These are phyloP conservation scores for Pseudocercospora crystallina DNA, from an alignment of 2,329 filamentous ascomycete genomes.

Conservation along the genomic window DNA sequence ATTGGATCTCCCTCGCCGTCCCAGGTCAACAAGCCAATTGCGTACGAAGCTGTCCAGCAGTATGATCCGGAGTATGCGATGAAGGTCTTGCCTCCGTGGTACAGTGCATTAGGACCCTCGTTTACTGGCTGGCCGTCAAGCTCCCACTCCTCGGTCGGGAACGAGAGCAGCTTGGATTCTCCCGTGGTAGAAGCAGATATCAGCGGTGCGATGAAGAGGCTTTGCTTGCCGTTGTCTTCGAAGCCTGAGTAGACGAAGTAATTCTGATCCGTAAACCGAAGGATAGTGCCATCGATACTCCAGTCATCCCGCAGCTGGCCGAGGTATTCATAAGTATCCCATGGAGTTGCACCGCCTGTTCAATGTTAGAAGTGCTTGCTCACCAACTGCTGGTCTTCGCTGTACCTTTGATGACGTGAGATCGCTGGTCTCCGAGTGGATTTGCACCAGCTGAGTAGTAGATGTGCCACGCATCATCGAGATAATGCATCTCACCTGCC, in stretches of 20 bases:
- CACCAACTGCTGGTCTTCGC: background rate
- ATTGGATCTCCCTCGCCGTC: conserved; percentile 51
- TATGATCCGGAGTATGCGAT: conserved; percentile 57
- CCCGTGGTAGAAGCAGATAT: conserved; percentile 47
- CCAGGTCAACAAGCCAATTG: conserved; percentile 55
- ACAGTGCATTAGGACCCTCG: conserved; percentile 56
- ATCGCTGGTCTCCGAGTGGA: conserved; percentile 50
- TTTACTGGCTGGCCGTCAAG: conserved; percentile 51
- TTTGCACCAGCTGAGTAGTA: conserved; percentile 57
- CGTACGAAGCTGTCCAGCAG: conserved; percentile 58
- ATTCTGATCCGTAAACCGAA: conserved; percentile 49
- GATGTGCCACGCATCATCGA: conserved; percentile 53
- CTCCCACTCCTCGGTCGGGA: conserved; percentile 55
- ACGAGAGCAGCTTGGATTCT: conserved; percentile 50
- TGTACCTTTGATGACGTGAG: conserved; percentile 49
- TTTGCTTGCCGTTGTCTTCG: conserved; percentile 42
- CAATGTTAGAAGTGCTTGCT: background rate
- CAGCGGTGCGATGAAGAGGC: conserved; percentile 43
- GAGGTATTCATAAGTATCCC: conserved; percentile 53
- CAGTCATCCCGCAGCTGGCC: conserved; percentile 50
- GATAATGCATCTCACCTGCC: conserved; percentile 58
- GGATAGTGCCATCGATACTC: conserved; percentile 56
- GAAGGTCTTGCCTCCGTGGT: conserved; percentile 54
- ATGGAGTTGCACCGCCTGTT: conserved; percentile 53
- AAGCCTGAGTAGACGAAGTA: conserved; percentile 55